These are phyloP conservation scores for Biscogniauxia sp. DNA, from an alignment of 2,329 filamentous ascomycete species.

Conservation along the genomic window DNA sequence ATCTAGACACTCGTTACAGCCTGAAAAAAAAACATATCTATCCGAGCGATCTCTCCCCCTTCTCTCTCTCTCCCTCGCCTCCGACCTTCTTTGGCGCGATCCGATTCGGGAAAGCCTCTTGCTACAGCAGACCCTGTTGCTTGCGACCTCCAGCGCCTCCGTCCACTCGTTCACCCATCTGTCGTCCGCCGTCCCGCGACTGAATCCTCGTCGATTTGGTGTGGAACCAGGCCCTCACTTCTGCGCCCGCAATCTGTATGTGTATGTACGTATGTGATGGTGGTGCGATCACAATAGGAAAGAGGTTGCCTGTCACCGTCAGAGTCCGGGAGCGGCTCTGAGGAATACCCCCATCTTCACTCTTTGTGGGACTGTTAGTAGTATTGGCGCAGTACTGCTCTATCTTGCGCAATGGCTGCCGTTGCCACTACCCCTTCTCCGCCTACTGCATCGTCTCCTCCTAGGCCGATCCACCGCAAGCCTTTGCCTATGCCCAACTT, in stretches of 20 bases:
- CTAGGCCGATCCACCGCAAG: slow-evolving; percentile 29
- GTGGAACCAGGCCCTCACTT: slow-evolving; percentile 14
- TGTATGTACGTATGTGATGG: slow-evolving; percentile 22
- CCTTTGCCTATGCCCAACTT: slow-evolving; percentile 27
- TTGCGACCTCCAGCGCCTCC: background rate
- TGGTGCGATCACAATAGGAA: slow-evolving; percentile 21
- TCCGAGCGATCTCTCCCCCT: background rate
- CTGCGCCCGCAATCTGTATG: slow-evolving; percentile 2
- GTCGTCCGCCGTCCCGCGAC: background rate
- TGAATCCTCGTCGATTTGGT: slow-evolving; percentile 9
- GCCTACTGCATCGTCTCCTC: slow-evolving; percentile 25
- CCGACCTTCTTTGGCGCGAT: background rate
- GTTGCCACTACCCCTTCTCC: slow-evolving; percentile 28
- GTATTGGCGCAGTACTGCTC: slow-evolving; percentile 5
- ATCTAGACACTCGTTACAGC: background rate
- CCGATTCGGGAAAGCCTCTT: background rate
- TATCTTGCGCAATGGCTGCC: slow-evolving; percentile 28
- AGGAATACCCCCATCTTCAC: slow-evolving; percentile 10
- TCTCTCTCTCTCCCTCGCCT: too few relatives aligned
- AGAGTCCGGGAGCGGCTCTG: slow-evolving; percentile 10
- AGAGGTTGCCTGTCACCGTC: slow-evolving; percentile 19
- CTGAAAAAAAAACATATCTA: background rate
- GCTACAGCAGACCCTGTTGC: background rate
- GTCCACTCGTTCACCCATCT: background rate
- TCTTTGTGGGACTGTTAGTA: slow-evolving; percentile 13